These are phyloP conservation scores for Claviceps capensis DNA, from an alignment of 2,329 filamentous ascomycete genomes.

Conservation along the genomic window DNA sequence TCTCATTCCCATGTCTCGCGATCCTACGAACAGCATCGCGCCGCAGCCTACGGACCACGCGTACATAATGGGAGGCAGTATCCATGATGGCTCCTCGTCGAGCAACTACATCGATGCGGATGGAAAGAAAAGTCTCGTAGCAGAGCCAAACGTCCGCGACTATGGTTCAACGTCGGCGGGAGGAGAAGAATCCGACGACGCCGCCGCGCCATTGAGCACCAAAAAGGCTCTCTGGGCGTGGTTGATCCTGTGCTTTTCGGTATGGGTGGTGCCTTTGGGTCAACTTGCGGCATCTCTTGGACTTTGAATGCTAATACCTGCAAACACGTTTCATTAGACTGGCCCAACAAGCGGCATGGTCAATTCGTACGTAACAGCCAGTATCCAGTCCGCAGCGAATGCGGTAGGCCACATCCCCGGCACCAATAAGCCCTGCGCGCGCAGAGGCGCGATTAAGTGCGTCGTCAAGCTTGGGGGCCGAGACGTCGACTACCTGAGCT, in stretches of 20 bases:
- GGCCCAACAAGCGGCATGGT: conserved; percentile 10
- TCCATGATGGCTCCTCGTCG: neutral
- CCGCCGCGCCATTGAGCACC: conserved; percentile 3
- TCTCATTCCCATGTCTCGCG: neutral
- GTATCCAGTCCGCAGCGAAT: conserved; percentile 10
- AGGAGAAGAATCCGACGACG: neutral
- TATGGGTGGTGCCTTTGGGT: neutral
- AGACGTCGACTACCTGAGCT: conserved; percentile 11
- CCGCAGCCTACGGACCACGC: neutral
- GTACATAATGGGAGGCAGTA: neutral
- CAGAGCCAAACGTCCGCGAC: neutral
- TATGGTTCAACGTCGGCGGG: neutral
- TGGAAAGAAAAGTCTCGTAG: neutral
- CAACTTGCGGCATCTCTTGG: too few species aligned
- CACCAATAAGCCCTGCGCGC: conserved; percentile 9
- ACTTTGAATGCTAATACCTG: too few species aligned
- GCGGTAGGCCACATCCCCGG: conserved; percentile 9
- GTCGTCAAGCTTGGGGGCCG: conserved; percentile 9
- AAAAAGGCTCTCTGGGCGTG: conserved; percentile 9
- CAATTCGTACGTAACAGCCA: conserved; percentile 10
- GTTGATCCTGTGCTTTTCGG: conserved; percentile 11
- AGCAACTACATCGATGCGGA: neutral
- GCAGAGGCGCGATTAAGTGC: conserved; percentile 9
- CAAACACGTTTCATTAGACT: conserved; percentile 1
- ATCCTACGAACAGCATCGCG: neutral